Evolutionary conservation across 352 stramenopile genomes (phyloP).

Genomic region (Phytopythium mirpurense): DNA sequence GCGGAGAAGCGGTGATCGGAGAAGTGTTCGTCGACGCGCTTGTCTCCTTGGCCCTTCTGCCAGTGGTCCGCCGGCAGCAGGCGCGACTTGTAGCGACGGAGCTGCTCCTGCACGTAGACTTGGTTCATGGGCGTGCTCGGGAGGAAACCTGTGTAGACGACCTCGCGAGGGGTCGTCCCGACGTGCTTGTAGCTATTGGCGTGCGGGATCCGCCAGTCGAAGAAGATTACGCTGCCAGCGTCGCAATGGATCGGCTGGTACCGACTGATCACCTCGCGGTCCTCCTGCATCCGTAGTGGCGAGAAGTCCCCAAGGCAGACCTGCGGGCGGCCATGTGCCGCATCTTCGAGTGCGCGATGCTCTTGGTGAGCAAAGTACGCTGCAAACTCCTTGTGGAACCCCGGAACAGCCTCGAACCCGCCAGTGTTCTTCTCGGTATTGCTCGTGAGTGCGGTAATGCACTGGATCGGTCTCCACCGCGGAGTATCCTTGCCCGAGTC

Average conservation of each 20-base stretch:
- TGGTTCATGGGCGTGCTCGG: slow-evolving; percentile 68
- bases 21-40: slow-evolving; percentile 51
- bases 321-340: slow-evolving; percentile 29
- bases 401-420: slow-evolving; percentile 81
- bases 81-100: slow-evolving; percentile 56
- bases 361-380: slow-evolving; percentile 38
- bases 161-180: slow-evolving; percentile 48
- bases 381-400: slow-evolving; percentile 85
- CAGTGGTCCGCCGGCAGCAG: slow-evolving; percentile 71
- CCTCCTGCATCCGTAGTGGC: slow-evolving; percentile 78
- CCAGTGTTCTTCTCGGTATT: slow-evolving; percentile 63
- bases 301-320: slow-evolving; percentile 88
- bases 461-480: slow-evolving; percentile 87
- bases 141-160: slow-evolving; percentile 86
- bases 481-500: slow-evolving; percentile 65
- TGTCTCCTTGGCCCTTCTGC: slow-evolving; percentile 61
- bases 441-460: slow-evolving; percentile 79
- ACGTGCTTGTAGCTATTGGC: slow-evolving; percentile 84
- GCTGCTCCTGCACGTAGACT: slow-evolving; percentile 63
- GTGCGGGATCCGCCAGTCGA: slow-evolving; percentile 85
- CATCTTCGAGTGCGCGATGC: slow-evolving; percentile 10
- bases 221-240: slow-evolving; percentile 82
- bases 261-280: slow-evolving; percentile 63
- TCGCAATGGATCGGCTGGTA: slow-evolving; percentile 58
- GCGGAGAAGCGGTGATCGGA: slow-evolving; percentile 62